A percentile compares a stretch with the other conserved stretches of the same genome.
Evolutionary conservation across 73 alveolate species (phyloP).

Genomic region (Paramecium tetraurelia): DNA sequence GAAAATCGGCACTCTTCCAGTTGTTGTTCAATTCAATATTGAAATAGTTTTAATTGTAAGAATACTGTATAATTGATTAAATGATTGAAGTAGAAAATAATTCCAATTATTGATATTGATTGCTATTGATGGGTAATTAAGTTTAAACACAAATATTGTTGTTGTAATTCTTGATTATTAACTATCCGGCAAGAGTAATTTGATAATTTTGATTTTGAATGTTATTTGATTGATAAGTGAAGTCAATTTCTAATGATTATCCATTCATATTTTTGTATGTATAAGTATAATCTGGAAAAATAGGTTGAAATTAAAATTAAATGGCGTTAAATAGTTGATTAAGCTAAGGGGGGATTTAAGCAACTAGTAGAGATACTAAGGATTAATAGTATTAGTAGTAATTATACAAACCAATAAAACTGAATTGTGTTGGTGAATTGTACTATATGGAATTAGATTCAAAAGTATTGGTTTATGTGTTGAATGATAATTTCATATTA

Average conservation of each 20-base stretch:
- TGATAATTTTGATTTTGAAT: not conserved
- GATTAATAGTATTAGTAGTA: not conserved
- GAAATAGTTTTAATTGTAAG: not conserved
- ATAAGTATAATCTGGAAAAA: not conserved
- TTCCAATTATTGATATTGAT: not conserved
- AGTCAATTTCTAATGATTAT: not conserved
- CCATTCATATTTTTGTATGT: not conserved
- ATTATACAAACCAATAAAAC: not conserved
- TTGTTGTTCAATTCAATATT: not conserved
- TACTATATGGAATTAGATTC: not conserved
- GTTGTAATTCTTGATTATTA: not conserved
- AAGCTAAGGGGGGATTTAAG: not conserved
- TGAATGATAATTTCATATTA: not conserved
- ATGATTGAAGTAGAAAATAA: not conserved
- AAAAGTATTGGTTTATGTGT: not conserved
- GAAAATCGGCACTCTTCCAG: not conserved
- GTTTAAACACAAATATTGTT: not conserved
- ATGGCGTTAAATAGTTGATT: not conserved
- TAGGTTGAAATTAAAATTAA: not conserved
- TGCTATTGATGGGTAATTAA: not conserved
- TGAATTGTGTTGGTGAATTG: not conserved
- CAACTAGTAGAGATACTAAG: not conserved
- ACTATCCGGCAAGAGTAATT: not conserved
- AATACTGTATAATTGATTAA: not conserved
- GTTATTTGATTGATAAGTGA: not conserved